Percentiles rank a stretch among this genome's conserved stretches.
These are phyloP conservation scores for Acrodontium crateriforme DNA, from an alignment of 2,329 filamentous ascomycete species.

Conservation along the genomic window DNA sequence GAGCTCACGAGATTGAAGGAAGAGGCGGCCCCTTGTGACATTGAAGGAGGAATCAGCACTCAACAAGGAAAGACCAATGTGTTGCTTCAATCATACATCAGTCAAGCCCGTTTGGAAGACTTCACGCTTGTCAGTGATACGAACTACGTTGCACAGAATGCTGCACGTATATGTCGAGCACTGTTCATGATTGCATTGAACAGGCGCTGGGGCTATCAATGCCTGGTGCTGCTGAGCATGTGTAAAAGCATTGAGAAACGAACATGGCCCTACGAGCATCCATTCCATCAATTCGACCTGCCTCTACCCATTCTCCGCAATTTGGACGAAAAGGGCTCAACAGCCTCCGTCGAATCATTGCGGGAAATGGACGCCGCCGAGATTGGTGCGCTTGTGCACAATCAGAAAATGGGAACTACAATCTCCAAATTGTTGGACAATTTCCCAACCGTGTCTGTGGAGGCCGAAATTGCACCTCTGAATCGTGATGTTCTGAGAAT, in stretches of 20 bases:
- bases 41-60: slow-evolving; percentile 52
- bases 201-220: slow-evolving; percentile 89
- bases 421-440: slow-evolving; percentile 72
- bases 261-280: slow-evolving; percentile 90
- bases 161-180: slow-evolving; percentile 83
- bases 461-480: slow-evolving; percentile 86
- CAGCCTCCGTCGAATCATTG: slow-evolving; percentile 64
- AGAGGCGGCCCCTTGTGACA: slow-evolving; percentile 60
- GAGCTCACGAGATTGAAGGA: slow-evolving; percentile 66
- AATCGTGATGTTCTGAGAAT: slow-evolving; percentile 93
- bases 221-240: slow-evolving; percentile 74
- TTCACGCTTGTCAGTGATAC: slow-evolving; percentile 87
- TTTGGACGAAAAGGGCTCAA: slow-evolving; percentile 63
- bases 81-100: slow-evolving; percentile 86
- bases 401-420: slow-evolving; percentile 70
- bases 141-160: slow-evolving; percentile 90
- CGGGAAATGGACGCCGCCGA: slow-evolving; percentile 88
- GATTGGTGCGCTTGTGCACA: slow-evolving; percentile 83
- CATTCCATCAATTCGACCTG: slow-evolving; percentile 87
- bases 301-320: slow-evolving; percentile 71
- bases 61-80: slow-evolving; percentile 93
- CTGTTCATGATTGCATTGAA: slow-evolving; percentile 97
- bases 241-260: slow-evolving; percentile 96
- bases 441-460: slow-evolving; percentile 82
- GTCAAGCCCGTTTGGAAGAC: slow-evolving; percentile 72